phyloP scores from a whole-genome alignment of 1,139 yeast genomes.

The Pichia sp. region DNA sequence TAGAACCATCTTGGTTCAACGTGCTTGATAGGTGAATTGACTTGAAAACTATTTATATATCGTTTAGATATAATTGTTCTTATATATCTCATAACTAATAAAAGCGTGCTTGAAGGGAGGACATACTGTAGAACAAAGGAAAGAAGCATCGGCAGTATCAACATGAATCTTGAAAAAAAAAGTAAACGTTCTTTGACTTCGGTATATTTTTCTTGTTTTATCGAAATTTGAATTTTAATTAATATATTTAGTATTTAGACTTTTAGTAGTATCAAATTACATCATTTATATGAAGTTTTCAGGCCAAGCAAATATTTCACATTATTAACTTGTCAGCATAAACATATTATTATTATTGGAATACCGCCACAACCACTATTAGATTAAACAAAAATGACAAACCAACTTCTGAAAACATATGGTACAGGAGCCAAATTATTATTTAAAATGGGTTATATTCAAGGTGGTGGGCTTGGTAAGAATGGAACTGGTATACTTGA shows the following conservation, averaged over 20 bases:
- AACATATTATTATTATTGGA: too few species aligned
- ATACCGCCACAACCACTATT: background rate
- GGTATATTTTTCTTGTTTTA: too few species aligned
- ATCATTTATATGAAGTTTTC: too few species aligned
- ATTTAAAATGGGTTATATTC: slow-evolving; percentile 79
- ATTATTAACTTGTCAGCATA: background rate
- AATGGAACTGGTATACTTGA: slow-evolving; percentile 64
- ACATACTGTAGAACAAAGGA: too few species aligned
- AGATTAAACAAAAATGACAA: background rate
- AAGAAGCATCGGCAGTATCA: background rate
- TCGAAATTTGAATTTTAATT: too few species aligned
- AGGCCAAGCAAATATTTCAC: too few species aligned
- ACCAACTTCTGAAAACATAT: slow-evolving; percentile 33
- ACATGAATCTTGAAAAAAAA: background rate
- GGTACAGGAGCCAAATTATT: slow-evolving; percentile 84
- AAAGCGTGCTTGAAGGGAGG: background rate
- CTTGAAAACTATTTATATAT: background rate
- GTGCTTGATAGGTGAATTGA: background rate
- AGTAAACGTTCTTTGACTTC: too few species aligned
- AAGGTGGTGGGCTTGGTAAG: slow-evolving; percentile 78
- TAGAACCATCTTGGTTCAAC: slow-evolving; percentile 54
- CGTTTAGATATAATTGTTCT: background rate
- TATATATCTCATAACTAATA: background rate
- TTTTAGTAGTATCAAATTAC: too few species aligned
- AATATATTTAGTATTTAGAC: too few species aligned